phyloP scores from a whole-genome alignment of 164 flowering plant genomes.

The Tinospora cordifolia region DNA sequence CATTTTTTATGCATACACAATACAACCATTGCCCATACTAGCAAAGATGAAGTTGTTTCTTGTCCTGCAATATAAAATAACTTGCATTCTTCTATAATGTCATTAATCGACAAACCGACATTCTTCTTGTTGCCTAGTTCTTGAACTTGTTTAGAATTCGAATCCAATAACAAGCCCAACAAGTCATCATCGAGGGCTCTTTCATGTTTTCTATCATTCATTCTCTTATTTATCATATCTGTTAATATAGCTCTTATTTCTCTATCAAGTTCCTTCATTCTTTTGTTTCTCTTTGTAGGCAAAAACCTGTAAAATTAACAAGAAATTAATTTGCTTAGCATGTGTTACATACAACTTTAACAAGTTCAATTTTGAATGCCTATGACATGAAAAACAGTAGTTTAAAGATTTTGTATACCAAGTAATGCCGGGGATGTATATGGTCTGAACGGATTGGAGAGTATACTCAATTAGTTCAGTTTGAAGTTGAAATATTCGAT shows the following conservation, averaged over 20 bases:
- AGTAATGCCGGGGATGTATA: slow-evolving; percentile 15
- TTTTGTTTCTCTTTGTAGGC: slow-evolving; percentile 9
- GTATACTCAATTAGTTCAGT: slow-evolving; percentile 21
- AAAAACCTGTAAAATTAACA: slow-evolving; percentile 2
- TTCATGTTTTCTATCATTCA: slow-evolving; percentile 11
- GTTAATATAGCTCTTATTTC: slow-evolving; percentile 12
- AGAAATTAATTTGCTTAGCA: too few species aligned
- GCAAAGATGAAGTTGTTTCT: slow-evolving; percentile 10
- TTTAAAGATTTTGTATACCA: too few species aligned
- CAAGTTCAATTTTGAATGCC: too few species aligned
- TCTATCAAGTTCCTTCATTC: too few species aligned
- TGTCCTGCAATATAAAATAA: slow-evolving; percentile 7
- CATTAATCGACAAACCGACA: not conserved
- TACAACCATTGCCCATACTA: slow-evolving; percentile 10
- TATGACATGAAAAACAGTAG: too few species aligned
- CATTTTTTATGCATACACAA: slow-evolving; percentile 10
- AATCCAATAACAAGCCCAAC: slow-evolving; percentile 4
- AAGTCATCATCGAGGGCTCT: slow-evolving; percentile 6
- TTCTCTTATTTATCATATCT: slow-evolving; percentile 16
- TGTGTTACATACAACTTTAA: too few species aligned
- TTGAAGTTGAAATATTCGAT: slow-evolving; percentile 30
- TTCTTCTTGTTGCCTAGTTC: not conserved
- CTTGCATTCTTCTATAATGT: slow-evolving; percentile 5
- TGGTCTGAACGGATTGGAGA: not conserved
- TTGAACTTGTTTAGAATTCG: not conserved